These are phyloP conservation scores for Botrytis byssoidea DNA, from an alignment of 2,329 filamentous ascomycete genomes.

Conservation along the genomic window DNA sequence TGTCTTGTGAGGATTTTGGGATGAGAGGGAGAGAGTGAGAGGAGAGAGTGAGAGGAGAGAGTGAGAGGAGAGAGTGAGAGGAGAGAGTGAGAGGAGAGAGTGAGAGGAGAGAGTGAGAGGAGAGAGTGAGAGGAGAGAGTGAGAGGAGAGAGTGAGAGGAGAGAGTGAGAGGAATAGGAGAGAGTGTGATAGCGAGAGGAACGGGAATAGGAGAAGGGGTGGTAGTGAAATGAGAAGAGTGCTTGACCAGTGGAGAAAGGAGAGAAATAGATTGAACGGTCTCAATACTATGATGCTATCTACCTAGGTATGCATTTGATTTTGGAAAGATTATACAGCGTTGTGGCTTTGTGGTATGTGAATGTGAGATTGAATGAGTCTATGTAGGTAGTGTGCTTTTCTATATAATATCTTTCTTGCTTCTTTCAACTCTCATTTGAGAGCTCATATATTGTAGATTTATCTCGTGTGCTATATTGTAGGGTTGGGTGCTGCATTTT, in stretches of 20 bases:
- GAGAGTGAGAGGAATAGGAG: no score
- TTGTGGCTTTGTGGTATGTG: neutral
- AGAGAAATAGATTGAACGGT: no score
- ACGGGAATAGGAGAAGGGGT: neutral
- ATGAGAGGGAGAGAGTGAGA: neutral
- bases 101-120: no score
- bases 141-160: no score
- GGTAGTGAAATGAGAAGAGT: neutral
- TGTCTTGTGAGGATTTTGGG: neutral
- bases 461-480: neutral
- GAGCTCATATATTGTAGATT: neutral
- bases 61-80: no score
- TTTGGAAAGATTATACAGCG: neutral
- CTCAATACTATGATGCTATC: neutral
- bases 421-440: neutral
- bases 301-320: neutral
- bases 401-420: neutral
- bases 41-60: neutral
- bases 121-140: no score
- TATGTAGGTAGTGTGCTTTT: neutral
- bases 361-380: neutral
- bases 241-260: neutral
- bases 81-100: no score
- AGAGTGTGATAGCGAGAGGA: no score
- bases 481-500: neutral